A percentile compares a stretch with the other conserved stretches of the same genome.
These are phyloP conservation scores for Colletotrichum plurivorum DNA, from an alignment of 2,329 filamentous ascomycete genomes.

Conservation along the genomic window DNA sequence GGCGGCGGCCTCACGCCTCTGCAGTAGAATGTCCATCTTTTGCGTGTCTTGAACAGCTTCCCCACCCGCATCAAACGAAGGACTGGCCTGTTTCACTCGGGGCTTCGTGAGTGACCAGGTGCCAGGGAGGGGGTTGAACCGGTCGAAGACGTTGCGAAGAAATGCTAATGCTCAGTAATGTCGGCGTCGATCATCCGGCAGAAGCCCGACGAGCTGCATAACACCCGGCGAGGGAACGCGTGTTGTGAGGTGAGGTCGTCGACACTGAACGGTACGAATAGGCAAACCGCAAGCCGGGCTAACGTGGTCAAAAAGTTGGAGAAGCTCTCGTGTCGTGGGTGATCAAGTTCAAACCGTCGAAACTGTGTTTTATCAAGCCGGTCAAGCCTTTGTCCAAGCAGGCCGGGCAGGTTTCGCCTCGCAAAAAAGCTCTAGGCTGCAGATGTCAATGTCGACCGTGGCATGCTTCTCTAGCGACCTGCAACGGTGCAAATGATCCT, in stretches of 20 bases:
- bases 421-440: constrained; percentile 7
- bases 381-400: not conserved
- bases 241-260: constrained; percentile 1
- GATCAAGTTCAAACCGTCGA: constrained; percentile 12
- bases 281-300: constrained; percentile 8
- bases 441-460: constrained; percentile 3
- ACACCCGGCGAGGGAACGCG: constrained; percentile 25
- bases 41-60: constrained; percentile 14
- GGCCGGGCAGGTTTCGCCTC: not conserved
- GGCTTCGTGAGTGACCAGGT: constrained; percentile 30
- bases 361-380: constrained; percentile 12
- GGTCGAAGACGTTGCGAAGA: not conserved
- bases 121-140: constrained; percentile 5
- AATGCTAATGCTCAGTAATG: constrained; percentile 16
- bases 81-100: constrained; percentile 32
- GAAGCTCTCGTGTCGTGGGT: not conserved
- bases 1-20: constrained; percentile 2
- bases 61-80: constrained; percentile 25
- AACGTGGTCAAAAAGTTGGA: constrained; percentile 1
- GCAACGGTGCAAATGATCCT: constrained; percentile 1
- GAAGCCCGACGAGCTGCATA: constrained; percentile 25
- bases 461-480: not conserved
- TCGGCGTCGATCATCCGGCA: constrained; percentile 1
- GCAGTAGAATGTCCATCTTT: constrained; percentile 18
- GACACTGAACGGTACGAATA: not conserved